Conservation (phyloP, 495 filamentous ascomycete species). For the Tuber aestivum region DNA sequence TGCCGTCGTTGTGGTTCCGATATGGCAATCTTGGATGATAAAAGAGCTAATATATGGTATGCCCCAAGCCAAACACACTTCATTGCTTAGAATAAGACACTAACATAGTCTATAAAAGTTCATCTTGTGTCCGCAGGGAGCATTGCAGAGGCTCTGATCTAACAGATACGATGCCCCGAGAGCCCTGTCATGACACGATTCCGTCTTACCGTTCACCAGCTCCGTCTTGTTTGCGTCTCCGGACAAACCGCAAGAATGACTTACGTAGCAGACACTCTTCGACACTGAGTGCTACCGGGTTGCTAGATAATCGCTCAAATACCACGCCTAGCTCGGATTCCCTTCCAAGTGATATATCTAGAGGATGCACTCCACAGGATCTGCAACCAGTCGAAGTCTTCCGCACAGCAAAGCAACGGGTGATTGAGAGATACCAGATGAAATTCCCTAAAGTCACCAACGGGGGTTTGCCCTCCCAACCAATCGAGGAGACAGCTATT, state of each 20-base stretch:
- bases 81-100: not conserved
- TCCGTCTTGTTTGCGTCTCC: not conserved
- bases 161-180: not conserved
- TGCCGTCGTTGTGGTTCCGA: not conserved
- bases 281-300: not conserved
- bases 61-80: not conserved
- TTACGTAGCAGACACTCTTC: not conserved
- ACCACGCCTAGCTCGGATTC: not conserved
- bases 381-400: not conserved
- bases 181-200: not conserved
- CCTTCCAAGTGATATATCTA: not conserved
- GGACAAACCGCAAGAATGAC: not conserved
- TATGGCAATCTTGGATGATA: not conserved
- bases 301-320: not conserved
- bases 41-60: not conserved
- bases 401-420: not conserved
- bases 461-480: slow-evolving; percentile 2
- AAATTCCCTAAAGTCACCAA: slow-evolving; percentile 12
- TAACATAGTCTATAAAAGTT: not conserved
- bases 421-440: slow-evolving; percentile 30
- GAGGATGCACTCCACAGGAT: not conserved
- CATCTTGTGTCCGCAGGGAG: not conserved
- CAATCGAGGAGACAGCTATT: slow-evolving; percentile 14
- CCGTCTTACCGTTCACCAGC: not conserved
- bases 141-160: not conserved